Conservation (phyloP, 345 rosid genomes). For the Sisymbrium irio region DNA sequence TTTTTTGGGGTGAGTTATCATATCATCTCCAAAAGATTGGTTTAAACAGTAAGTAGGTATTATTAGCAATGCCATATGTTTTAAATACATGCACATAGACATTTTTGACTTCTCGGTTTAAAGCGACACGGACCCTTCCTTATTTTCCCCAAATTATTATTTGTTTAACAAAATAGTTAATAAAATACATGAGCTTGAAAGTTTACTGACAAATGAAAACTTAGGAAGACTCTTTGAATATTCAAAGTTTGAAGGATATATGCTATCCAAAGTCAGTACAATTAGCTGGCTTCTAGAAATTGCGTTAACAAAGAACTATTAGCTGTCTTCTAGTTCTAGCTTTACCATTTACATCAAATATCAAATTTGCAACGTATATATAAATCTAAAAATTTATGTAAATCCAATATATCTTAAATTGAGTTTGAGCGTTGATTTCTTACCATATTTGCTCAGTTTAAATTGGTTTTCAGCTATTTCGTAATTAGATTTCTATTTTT, state of each 20-base stretch:
- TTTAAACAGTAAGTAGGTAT: background rate
- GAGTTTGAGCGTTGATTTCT: background rate
- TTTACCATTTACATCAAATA: conserved; percentile 11
- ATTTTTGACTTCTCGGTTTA: conserved; percentile 22
- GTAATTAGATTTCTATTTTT: background rate
- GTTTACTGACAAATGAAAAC: conserved; percentile 25
- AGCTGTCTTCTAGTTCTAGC: conserved; percentile 22
- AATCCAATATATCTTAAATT: background rate
- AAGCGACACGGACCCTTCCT: conserved; percentile 37
- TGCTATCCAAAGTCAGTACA: conserved; percentile 20
- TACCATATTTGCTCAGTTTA: background rate
- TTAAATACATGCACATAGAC: conserved; percentile 17
- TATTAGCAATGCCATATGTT: conserved; percentile 9
- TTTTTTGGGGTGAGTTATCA: conserved; percentile 8
- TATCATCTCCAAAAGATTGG: conserved; percentile 25
- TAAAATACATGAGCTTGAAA: conserved; percentile 7
- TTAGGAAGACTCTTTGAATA: conserved; percentile 38
- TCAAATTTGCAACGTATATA: conserved; percentile 6
- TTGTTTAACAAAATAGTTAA: conserved; percentile 2
- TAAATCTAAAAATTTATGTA: background rate
- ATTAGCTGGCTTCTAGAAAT: conserved; percentile 32
- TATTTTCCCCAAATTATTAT: conserved; percentile 20
- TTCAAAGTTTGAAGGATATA: conserved; percentile 33
- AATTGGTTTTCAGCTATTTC: background rate
- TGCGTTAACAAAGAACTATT: background rate